Percentiles rank a stretch among this genome's conserved stretches.
These are phyloP conservation scores for Tephrocybe sp. DNA, from an alignment of 768 basidiomycete species.

Conservation along the genomic window DNA sequence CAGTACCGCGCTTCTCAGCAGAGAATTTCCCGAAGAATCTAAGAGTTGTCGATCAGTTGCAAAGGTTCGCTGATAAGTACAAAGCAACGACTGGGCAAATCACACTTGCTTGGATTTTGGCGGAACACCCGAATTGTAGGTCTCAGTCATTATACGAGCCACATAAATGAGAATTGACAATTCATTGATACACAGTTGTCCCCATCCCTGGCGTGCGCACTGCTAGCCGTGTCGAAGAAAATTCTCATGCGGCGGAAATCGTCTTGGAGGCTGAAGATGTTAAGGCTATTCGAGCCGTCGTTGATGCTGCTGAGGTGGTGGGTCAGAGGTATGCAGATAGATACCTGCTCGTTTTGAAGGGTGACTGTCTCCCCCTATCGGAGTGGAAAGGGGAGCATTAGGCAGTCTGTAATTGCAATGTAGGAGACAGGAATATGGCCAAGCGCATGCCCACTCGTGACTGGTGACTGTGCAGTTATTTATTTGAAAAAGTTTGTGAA, in stretches of 20 bases:
- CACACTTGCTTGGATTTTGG: constrained; percentile 43
- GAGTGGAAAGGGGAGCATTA: constrained; percentile 18
- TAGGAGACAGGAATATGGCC: too few species aligned
- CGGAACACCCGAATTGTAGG: constrained; percentile 19
- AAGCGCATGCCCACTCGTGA: too few species aligned
- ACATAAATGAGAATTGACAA: too few species aligned
- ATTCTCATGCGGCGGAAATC: constrained; percentile 17
- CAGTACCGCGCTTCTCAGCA: constrained; percentile 32
- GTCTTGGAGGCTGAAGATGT: constrained; percentile 16
- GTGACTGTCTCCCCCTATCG: constrained; percentile 18
- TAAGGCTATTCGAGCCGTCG: constrained; percentile 20
- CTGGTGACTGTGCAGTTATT: too few species aligned
- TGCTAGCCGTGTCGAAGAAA: constrained; percentile 17
- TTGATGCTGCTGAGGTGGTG: constrained; percentile 14
- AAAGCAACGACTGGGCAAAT: constrained; percentile 38
- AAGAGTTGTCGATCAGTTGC: constrained; percentile 29
- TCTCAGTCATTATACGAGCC: background rate
- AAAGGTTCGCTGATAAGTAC: constrained; percentile 29
- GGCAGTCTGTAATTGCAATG: too few species aligned
- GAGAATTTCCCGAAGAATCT: constrained; percentile 41
- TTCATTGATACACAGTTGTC: constrained; percentile 14
- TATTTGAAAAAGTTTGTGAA: too few species aligned
- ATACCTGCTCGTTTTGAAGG: constrained; percentile 11
- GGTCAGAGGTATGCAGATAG: constrained; percentile 18
- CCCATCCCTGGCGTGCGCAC: constrained; percentile 22